phyloP scores from a whole-genome alignment of 441 rosid genomes.

The Gossypium davidsonii region DNA sequence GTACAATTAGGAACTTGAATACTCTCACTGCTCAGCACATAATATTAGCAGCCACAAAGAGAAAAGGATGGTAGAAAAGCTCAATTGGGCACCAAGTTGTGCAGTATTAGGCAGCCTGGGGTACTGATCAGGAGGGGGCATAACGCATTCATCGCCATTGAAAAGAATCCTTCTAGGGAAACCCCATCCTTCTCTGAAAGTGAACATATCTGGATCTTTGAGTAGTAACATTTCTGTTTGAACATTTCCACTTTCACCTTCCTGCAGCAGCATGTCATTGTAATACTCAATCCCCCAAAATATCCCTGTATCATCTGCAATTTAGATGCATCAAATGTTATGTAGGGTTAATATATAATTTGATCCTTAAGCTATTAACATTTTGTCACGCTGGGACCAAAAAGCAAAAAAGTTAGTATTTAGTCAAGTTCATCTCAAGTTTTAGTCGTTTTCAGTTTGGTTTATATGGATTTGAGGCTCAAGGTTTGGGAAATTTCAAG shows the following conservation, averaged over 20 bases:
- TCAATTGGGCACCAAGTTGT: background rate
- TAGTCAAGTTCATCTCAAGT: too few species aligned
- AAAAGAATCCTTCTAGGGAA: constrained; percentile 72
- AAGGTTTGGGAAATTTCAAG: too few species aligned
- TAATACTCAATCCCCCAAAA: constrained; percentile 71
- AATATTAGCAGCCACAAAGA: constrained; percentile 13
- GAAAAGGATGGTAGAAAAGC: background rate
- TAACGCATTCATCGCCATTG: constrained; percentile 85
- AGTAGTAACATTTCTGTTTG: constrained; percentile 61
- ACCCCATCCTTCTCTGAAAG: constrained; percentile 79
- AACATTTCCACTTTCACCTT: constrained; percentile 54
- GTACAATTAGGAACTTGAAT: background rate
- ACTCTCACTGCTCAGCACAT: background rate
- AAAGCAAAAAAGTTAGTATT: too few species aligned
- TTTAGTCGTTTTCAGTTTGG: too few species aligned
- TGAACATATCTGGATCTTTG: constrained; percentile 52
- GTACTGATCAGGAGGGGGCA: constrained; percentile 75
- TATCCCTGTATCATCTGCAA: constrained; percentile 70
- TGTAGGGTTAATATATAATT: background rate
- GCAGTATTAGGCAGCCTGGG: constrained; percentile 61
- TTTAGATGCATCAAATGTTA: background rate
- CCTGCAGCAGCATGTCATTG: constrained; percentile 66
- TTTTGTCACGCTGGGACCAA: too few species aligned
- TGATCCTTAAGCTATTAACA: too few species aligned
- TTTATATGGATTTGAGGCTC: too few species aligned